These are phyloP conservation scores for Colletotrichum sp. DNA, from an alignment of 2,329 filamentous ascomycete species.

Conservation along the genomic window DNA sequence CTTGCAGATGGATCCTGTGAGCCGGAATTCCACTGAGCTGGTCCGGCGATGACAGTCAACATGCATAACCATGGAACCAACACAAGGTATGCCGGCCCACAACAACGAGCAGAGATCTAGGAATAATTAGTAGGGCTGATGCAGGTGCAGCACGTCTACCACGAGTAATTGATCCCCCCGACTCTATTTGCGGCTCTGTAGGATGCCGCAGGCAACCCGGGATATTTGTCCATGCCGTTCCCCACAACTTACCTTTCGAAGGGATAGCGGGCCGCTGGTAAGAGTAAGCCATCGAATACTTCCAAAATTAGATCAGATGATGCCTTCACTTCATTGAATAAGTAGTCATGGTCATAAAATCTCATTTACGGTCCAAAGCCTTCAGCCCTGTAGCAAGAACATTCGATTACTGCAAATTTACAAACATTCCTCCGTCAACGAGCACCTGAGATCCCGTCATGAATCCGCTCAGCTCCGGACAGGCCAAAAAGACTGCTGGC, in stretches of 20 bases:
- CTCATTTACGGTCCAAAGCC: background rate
- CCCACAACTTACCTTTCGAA: background rate
- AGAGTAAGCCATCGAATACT: background rate
- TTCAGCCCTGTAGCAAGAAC: background rate
- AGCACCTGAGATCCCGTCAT: slow-evolving; percentile 73
- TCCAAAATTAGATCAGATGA: background rate
- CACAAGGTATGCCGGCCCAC: background rate
- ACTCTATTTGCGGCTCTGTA: background rate
- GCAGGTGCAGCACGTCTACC: background rate
- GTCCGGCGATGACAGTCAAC: background rate
- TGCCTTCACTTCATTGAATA: background rate
- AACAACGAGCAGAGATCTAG: background rate
- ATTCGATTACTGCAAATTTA: slow-evolving; percentile 67
- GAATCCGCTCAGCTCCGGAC: slow-evolving; percentile 67
- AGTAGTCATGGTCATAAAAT: background rate
- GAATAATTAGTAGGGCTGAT: background rate
- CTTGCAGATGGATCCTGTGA: background rate
- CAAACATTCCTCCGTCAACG: slow-evolving; percentile 77
- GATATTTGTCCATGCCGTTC: background rate
- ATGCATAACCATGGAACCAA: background rate
- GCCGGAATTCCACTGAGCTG: background rate
- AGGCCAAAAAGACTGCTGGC: slow-evolving; percentile 74
- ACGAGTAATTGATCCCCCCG: background rate
- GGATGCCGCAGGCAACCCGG: background rate
- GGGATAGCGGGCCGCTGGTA: background rate